Base-by-base conservation (phyloP, 1,284 basidiomycete species). In the Ustilago loliicola region DNA sequence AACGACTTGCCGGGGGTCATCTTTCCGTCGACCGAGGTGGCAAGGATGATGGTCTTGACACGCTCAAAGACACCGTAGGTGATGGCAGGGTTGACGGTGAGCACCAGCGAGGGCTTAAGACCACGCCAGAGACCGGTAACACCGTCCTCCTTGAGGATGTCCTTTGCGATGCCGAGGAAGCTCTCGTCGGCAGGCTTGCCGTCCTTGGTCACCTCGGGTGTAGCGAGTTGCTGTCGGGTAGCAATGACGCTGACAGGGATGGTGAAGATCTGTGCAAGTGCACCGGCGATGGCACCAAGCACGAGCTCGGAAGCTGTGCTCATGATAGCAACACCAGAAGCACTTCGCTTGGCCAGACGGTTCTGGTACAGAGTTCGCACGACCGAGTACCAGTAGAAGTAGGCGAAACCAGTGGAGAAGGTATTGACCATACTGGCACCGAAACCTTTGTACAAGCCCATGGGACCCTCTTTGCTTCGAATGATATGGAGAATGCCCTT, bases 371-470 rank as follows among this genome's bases (percentile, higher is more conserved):
- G 90, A 25, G 90, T 91, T 77, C 95, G 91, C 30, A 98, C 93
- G 86, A 94, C 90, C 29, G 95, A 93, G 88, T 98, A 98, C 89
- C 97, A 98, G 90, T 98, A 98, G 89, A 99, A 99, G 89, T 99
- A 99, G 23, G 97, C 96, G 85, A 96, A 98, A 90, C 97, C 96
- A 79, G 83, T 88, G 93, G 91, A 95, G 87, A 99, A 99, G 0
- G 94, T 96, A 87, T 98, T 98, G 80, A 98, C 89, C 96, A 99
- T 98, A 68, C 93, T 98, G n/a, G 97, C 97, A 42, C 91, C 90
- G 85, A 98, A 99, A 5, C 97, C 97, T 70, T 92, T 91, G 88
- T 98, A 99, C 84, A 93, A 92, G 0, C 94, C 96, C 9, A 40
- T n/a, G 25, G 72, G 59, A 25, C 85, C 85, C 51, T 82, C 82